phyloP scores from a whole-genome alignment of 2,329 filamentous ascomycete genomes.

The Thermoascus crustaceus region DNA sequence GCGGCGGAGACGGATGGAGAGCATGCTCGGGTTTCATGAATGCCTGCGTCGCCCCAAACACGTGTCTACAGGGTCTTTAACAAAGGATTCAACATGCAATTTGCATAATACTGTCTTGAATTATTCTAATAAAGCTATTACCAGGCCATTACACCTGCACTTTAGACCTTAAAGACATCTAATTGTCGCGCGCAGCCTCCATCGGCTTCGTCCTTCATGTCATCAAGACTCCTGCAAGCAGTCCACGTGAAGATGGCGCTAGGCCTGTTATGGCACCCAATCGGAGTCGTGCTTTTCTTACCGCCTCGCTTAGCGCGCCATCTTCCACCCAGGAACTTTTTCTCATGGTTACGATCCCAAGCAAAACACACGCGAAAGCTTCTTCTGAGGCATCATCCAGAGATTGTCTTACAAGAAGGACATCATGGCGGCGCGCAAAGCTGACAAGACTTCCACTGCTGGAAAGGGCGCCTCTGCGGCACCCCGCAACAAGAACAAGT shows the following conservation, averaged over 20 bases:
- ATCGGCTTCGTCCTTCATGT: neutral
- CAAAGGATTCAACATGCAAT: too few species aligned
- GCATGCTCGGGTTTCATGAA: constrained; percentile 1
- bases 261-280: constrained; percentile 13
- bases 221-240: constrained; percentile 8
- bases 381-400: constrained; percentile 3
- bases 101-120: too few species aligned
- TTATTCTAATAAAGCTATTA: too few species aligned
- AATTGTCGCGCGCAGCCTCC: neutral
- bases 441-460: constrained; percentile 14
- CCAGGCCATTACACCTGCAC: too few species aligned
- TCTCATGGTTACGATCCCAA: constrained; percentile 7
- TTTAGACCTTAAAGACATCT: too few species aligned
- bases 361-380: neutral
- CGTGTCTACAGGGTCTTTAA: neutral
- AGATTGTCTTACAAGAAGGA: neutral
- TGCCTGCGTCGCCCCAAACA: neutral
- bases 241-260: constrained; percentile 8
- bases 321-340: constrained; percentile 17
- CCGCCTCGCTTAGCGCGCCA: constrained; percentile 17
- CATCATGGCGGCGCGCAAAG: constrained; percentile 21
- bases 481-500: constrained; percentile 17
- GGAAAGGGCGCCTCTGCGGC: constrained; percentile 11
- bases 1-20: constrained; percentile 1
- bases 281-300: constrained; percentile 7